These are phyloP conservation scores for Botryotinia narcissicola DNA, from an alignment of 2,329 filamentous ascomycete species.

Conservation along the genomic window DNA sequence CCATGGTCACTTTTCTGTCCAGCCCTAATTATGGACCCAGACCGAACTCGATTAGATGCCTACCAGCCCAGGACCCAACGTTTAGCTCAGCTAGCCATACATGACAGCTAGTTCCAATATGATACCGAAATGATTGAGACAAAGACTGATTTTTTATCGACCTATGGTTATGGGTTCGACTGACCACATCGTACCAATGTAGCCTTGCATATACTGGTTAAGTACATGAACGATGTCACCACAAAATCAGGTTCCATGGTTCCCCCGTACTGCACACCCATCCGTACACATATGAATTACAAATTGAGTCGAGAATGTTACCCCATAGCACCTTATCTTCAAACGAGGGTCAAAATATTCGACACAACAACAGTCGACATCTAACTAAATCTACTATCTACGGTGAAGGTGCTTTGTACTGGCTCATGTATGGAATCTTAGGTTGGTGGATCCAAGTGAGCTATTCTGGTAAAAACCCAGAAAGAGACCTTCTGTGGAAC, in stretches of 20 bases:
- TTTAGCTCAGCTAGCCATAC: not conserved
- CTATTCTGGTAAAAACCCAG: constrained; percentile 7
- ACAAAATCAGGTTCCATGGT: not conserved
- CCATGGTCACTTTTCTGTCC: not conserved
- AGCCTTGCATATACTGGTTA: not conserved
- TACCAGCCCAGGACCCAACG: not conserved
- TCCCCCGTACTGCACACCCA: not conserved
- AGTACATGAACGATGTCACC: not conserved
- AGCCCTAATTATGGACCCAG: constrained; percentile 1
- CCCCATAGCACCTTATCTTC: not conserved
- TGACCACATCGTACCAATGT: not conserved
- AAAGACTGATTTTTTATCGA: not conserved
- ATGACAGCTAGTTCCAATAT: not conserved
- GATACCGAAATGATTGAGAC: not conserved
- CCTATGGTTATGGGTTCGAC: not conserved
- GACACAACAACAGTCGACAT: not conserved
- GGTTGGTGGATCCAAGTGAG: not conserved
- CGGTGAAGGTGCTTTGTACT: not conserved
- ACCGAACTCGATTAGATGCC: not conserved
- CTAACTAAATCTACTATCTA: not conserved
- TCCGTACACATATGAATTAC: not conserved
- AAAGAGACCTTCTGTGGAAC: constrained; percentile 8
- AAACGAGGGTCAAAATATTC: not conserved
- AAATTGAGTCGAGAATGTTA: not conserved
- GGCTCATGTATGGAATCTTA: constrained; percentile 1